Evolutionary conservation across 2,329 filamentous ascomycete genomes (phyloP).

Genomic region (Botrytis hyacinthi): DNA sequence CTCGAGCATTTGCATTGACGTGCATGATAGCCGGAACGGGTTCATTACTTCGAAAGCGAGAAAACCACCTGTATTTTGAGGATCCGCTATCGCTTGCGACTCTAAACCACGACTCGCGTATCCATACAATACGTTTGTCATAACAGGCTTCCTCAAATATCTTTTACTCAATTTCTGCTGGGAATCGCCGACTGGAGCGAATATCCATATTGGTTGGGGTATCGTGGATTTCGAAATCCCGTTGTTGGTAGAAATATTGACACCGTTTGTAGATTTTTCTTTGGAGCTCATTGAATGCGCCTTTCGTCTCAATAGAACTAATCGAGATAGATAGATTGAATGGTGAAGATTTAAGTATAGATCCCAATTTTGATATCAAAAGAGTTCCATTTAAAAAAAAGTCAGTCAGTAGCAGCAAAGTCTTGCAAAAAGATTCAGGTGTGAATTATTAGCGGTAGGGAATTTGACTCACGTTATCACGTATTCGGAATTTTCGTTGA

Average conservation of each 20-base stretch:
- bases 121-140: neutral
- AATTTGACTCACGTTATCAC: too few species aligned
- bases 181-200: neutral
- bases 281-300: too few species aligned
- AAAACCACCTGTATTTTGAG: accelerated
- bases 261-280: too few species aligned
- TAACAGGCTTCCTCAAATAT: neutral
- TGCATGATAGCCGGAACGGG: neutral
- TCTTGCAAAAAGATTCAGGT: neutral
- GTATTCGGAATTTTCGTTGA: too few species aligned
- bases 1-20: neutral
- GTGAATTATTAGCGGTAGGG: neutral
- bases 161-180: neutral
- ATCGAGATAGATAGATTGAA: neutral
- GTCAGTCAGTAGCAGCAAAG: neutral
- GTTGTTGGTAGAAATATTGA: neutral
- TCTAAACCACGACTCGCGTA: neutral
- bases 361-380: neutral
- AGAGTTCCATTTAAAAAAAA: neutral
- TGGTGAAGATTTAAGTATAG: neutral
- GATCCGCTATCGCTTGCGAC: neutral
- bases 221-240: too few species aligned
- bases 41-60: neutral
- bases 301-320: neutral
- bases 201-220: neutral